Conservation (phyloP, 345 rosid genomes). For the Citrus reticulata region DNA sequence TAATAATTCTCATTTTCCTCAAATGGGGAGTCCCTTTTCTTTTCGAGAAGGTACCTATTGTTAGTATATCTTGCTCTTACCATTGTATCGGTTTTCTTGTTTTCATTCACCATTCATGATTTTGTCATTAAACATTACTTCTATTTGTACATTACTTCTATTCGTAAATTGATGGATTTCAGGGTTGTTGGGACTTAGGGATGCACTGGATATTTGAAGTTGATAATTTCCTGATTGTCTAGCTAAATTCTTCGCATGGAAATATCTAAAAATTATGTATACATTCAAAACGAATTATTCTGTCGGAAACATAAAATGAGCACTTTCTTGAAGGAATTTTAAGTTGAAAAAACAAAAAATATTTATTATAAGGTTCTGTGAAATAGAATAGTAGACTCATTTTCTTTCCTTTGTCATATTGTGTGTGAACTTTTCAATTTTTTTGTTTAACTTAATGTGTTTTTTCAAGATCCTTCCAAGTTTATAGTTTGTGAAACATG, state of each 20-base stretch:
- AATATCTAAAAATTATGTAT: not conserved
- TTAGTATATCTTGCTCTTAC: not conserved
- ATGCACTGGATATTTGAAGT: not conserved
- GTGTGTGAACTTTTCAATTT: not conserved
- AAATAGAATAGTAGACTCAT: not conserved
- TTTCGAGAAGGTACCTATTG: slow-evolving; percentile 50
- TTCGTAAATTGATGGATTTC: not conserved
- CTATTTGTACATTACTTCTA: not conserved
- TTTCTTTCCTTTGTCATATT: not conserved
- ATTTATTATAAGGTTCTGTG: not conserved
- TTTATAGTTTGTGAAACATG: not conserved
- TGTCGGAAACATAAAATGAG: not conserved
- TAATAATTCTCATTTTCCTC: slow-evolving; percentile 40
- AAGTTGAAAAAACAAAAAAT: not conserved
- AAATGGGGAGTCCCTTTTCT: slow-evolving; percentile 91
- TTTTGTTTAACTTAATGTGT: not conserved
- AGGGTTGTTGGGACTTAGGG: not conserved
- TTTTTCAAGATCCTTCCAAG: not conserved
- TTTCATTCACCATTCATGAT: not conserved
- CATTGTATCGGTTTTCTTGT: not conserved
- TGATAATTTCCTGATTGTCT: not conserved
- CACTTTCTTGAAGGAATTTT: not conserved
- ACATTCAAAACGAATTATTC: not conserved
- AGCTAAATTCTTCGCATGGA: not conserved
- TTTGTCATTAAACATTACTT: not conserved